A percentile compares a stretch with the other conserved stretches of the same genome.
These are phyloP conservation scores for Chrysopogon serrulatus DNA, from an alignment of 176 grass and related monocot species.

Conservation along the genomic window DNA sequence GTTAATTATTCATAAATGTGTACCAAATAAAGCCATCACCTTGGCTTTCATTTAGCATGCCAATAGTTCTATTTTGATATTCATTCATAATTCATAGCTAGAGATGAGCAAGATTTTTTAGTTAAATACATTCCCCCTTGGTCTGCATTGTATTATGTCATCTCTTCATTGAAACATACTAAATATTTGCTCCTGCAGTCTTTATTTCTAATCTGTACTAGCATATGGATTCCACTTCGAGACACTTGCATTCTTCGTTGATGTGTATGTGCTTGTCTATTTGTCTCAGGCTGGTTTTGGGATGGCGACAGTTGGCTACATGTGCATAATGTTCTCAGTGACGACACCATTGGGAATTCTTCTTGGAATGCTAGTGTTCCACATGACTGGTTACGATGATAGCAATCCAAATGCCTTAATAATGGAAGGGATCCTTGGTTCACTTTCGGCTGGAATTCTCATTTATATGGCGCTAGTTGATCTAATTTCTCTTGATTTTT, in stretches of 20 bases:
- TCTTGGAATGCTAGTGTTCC: slow-evolving; percentile 86
- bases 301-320: slow-evolving; percentile 72
- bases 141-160: background rate
- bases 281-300: slow-evolving; percentile 86
- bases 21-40: background rate
- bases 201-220: background rate
- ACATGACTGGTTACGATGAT: slow-evolving; percentile 91
- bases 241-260: background rate
- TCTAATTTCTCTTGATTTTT: slow-evolving; percentile 93
- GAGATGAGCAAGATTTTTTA: background rate
- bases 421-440: slow-evolving; percentile 86
- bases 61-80: background rate
- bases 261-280: slow-evolving; percentile 8
- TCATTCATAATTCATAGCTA: background rate
- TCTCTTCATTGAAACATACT: background rate
- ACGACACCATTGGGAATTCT: slow-evolving; percentile 89
- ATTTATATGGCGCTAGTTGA: slow-evolving; percentile 94
- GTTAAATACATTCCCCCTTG: background rate
- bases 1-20: background rate
- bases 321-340: slow-evolving; percentile 97
- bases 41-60: background rate
- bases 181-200: background rate
- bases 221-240: background rate
- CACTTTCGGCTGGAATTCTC: slow-evolving; percentile 83
- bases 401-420: slow-evolving; percentile 86